phyloP scores from a whole-genome alignment of 2,329 filamentous ascomycete genomes.

The Nothophoma quercina region DNA sequence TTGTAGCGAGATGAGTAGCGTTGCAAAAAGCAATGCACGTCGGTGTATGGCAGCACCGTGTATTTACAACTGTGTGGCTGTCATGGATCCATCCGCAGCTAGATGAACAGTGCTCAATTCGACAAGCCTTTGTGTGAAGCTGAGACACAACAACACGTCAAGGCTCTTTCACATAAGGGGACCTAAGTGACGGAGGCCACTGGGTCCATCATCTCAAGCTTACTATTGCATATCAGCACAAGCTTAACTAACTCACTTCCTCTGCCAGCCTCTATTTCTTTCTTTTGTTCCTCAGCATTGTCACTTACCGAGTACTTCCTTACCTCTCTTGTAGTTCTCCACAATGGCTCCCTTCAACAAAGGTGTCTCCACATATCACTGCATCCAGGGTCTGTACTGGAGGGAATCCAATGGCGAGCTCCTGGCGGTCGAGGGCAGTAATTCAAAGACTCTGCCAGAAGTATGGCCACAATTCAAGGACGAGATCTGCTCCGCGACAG shows the following conservation, averaged over 20 bases:
- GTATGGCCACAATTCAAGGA: slow-evolving; percentile 31
- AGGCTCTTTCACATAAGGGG: slow-evolving; percentile 29
- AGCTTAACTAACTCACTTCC: slow-evolving; percentile 10
- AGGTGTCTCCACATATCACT: slow-evolving; percentile 39
- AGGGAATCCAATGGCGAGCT: slow-evolving; percentile 31
- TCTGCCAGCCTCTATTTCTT: slow-evolving; percentile 7
- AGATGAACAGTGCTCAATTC: slow-evolving; percentile 19
- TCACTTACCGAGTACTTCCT: slow-evolving; percentile 11
- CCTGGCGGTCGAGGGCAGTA: slow-evolving; percentile 35
- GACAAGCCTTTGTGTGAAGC: slow-evolving; percentile 20
- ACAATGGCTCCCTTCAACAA: slow-evolving; percentile 41
- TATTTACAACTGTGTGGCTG: slow-evolving; percentile 24
- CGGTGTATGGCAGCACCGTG: slow-evolving; percentile 22
- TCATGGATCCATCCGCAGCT: slow-evolving; percentile 28
- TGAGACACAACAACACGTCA: slow-evolving; percentile 20
- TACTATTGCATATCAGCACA: slow-evolving; percentile 14
- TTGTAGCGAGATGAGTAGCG: slow-evolving; percentile 29
- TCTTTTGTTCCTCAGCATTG: slow-evolving; percentile 15
- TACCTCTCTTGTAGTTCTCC: slow-evolving; percentile 14
- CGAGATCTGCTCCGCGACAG: slow-evolving; percentile 24
- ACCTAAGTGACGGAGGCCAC: background rate
- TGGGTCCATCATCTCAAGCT: slow-evolving; percentile 13
- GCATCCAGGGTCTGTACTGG: slow-evolving; percentile 41
- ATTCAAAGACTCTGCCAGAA: slow-evolving; percentile 29
- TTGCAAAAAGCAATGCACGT: slow-evolving; percentile 24